Percentiles rank a stretch among this genome's conserved stretches.
Evolutionary conservation across 75 land plant species (phyloP).

Genomic region (Selaginella tamariscina): DNA sequence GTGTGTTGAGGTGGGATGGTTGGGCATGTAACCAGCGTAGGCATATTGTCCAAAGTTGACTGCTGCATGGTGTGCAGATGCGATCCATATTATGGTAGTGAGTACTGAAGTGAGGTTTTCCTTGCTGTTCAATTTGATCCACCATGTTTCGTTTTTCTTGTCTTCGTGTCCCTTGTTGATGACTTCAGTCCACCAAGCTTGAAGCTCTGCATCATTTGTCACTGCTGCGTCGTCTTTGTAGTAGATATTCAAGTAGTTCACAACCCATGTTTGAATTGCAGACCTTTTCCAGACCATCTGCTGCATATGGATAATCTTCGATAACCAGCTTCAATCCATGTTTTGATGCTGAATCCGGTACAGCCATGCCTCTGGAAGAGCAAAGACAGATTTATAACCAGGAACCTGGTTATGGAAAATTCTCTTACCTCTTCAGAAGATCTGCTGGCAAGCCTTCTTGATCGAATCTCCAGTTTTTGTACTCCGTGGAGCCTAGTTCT

Average conservation of each 20-base stretch:
- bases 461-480: conserved; percentile 56
- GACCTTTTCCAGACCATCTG: conserved; percentile 90
- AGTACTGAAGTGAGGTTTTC: conserved; percentile 30
- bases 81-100: conserved; percentile 40
- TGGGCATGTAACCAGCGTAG: conserved; percentile 35
- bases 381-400: background rate
- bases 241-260: conserved; percentile 49
- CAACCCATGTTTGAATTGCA: conserved; percentile 65
- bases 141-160: conserved; percentile 69
- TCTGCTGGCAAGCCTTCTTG: conserved; percentile 47
- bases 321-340: conserved; percentile 52
- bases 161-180: conserved; percentile 66
- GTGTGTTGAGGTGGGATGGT: conserved; percentile 26
- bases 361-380: conserved; percentile 80
- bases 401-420: background rate
- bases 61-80: conserved; percentile 43
- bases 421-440: conserved; percentile 34
- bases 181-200: conserved; percentile 82
- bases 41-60: conserved; percentile 54
- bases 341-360: conserved; percentile 50
- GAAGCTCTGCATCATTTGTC: conserved; percentile 51
- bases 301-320: conserved; percentile 94
- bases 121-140: conserved; percentile 35
- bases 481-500: conserved; percentile 46
- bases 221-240: conserved; percentile 41